phyloP scores from a whole-genome alignment of 179 eudicot species.

The Spergularia azorica region DNA sequence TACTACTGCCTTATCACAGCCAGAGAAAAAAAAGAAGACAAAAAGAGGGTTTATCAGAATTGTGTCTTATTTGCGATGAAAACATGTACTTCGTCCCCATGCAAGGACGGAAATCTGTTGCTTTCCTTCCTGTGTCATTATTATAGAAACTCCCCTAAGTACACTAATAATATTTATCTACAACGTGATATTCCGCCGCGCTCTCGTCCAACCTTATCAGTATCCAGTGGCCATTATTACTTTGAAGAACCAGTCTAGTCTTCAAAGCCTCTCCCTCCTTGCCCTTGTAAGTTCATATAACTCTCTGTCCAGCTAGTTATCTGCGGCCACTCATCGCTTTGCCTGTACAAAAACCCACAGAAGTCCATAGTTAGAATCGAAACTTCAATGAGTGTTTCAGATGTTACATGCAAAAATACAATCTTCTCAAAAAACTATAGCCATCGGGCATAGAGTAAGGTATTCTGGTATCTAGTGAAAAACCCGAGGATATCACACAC shows the following conservation, averaged over 20 bases:
- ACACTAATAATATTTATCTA: conserved; percentile 24
- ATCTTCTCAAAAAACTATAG: background rate
- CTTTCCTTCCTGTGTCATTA: conserved; percentile 19
- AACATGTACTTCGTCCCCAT: conserved; percentile 28
- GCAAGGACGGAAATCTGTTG: conserved; percentile 18
- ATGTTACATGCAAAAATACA: background rate
- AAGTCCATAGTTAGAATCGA: background rate
- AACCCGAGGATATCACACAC: too few species aligned
- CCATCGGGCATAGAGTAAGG: background rate
- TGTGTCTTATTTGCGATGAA: conserved; percentile 23
- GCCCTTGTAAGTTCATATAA: background rate
- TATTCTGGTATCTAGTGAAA: too few species aligned
- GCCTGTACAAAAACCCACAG: conserved; percentile 28
- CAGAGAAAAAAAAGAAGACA: background rate
- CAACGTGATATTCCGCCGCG: conserved; percentile 18
- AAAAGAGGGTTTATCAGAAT: background rate
- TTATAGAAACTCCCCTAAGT: conserved; percentile 1
- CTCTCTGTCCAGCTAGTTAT: background rate
- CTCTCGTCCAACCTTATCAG: conserved; percentile 31
- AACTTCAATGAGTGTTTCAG: background rate
- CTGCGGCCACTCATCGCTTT: conserved; percentile 16
- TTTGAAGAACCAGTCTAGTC: background rate
- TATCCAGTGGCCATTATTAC: conserved; percentile 31
- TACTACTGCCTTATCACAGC: conserved; percentile 10
- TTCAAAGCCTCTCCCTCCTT: conserved; percentile 1